Percentiles rank a stretch among this genome's conserved stretches.
Evolutionary conservation across 2,329 filamentous ascomycete genomes (phyloP).

Genomic region (Penicillium frequentans): DNA sequence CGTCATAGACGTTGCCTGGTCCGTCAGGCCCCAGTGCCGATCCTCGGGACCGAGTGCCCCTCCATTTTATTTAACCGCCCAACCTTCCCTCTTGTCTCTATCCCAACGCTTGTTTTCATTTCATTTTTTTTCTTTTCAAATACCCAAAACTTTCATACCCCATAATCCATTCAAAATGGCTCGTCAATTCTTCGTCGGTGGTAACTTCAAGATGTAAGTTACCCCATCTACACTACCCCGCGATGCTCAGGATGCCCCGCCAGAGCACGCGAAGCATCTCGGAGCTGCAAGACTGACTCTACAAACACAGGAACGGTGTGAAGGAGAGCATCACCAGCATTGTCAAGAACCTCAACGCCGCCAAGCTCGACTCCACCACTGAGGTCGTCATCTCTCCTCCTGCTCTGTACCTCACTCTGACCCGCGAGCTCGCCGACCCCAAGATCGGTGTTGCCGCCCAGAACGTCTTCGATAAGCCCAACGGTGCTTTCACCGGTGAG

Average conservation of each 20-base stretch:
- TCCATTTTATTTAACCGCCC: conserved; percentile 15
- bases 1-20: conserved; percentile 13
- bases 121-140: conserved; percentile 4
- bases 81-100: conserved; percentile 8
- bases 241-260: conserved; percentile 27
- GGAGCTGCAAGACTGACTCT: conserved; percentile 15
- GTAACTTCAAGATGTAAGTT: conserved; percentile 98
- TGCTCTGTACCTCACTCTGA: conserved; percentile 82
- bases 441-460: conserved; percentile 86
- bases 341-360: conserved; percentile 82
- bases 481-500: conserved; percentile 96
- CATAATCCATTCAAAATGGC: conserved; percentile 64
- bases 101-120: conserved; percentile 9
- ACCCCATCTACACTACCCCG: conserved; percentile 21
- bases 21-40: conserved; percentile 6
- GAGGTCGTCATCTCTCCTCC: conserved; percentile 96
- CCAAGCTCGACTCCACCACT: conserved; percentile 62
- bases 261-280: conserved; percentile 16
- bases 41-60: conserved; percentile 17
- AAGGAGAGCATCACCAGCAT: conserved; percentile 87
- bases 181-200: conserved; percentile 96
- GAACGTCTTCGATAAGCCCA: conserved; percentile 96
- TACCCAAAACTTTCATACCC: conserved; percentile 3
- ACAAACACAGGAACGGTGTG: conserved; percentile 77
- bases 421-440: conserved; percentile 73